These are phyloP conservation scores for Polygonum aviculare DNA, from an alignment of 148 eudicot genomes.

Conservation along the genomic window DNA sequence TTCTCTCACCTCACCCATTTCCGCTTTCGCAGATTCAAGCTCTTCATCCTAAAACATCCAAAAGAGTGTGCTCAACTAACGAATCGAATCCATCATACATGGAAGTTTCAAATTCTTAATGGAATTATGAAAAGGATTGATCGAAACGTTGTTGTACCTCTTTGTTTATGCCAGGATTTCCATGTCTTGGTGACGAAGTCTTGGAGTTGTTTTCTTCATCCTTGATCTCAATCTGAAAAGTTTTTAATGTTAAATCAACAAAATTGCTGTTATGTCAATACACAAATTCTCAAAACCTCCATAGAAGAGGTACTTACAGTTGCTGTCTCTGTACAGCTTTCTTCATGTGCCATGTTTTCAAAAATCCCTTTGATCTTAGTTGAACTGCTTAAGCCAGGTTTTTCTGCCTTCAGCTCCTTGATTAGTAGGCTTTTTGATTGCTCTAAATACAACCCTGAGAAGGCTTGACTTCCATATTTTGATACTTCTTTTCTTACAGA, in stretches of 20 bases:
- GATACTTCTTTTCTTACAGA: not conserved
- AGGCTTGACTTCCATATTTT: constrained; percentile 1
- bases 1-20: constrained; percentile 68
- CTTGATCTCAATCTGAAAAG: not conserved
- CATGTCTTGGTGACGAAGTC: not conserved
- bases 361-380: not conserved
- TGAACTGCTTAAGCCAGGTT: not conserved
- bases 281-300: not conserved
- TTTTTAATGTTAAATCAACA: not conserved
- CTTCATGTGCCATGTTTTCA: constrained; percentile 7
- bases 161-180: not conserved
- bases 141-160: not conserved
- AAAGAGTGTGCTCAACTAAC: not conserved
- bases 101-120: not conserved
- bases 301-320: not conserved
- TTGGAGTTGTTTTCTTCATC: not conserved
- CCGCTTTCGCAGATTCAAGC: constrained; percentile 48
- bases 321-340: not conserved
- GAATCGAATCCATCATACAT: not conserved
- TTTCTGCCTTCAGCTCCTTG: not conserved
- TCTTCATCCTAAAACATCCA: constrained; percentile 27
- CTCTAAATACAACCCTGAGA: not conserved
- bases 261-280: not conserved
- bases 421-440: not conserved
- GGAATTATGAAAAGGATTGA: not conserved